Conservation (phyloP, 2,329 filamentous ascomycete species). For the Trichoderma atroviride region DNA sequence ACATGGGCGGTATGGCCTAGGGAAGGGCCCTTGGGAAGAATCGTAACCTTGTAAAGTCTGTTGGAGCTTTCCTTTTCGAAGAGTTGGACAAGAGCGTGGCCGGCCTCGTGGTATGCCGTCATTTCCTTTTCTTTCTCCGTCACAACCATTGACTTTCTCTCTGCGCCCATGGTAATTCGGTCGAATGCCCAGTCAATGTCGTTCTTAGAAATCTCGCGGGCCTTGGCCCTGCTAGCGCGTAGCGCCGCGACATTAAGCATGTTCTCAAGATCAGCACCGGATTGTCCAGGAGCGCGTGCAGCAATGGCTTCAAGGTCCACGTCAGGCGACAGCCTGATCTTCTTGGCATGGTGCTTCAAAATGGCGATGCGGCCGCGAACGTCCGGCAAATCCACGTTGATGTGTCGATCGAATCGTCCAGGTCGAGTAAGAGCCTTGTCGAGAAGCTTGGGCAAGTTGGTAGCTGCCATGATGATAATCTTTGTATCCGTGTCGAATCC, state of each 20-base stretch:
- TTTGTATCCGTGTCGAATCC: constrained; percentile 94
- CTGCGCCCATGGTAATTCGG: constrained; percentile 95
- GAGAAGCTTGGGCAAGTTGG: constrained; percentile 91
- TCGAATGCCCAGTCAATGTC: constrained; percentile 99
- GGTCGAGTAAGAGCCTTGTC: constrained; percentile 94
- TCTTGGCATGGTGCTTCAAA: constrained; percentile 88
- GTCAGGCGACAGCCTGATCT: constrained; percentile 77
- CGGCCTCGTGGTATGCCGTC: constrained; percentile 96
- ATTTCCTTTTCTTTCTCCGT: constrained; percentile 91
- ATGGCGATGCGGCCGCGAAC: constrained; percentile 92
- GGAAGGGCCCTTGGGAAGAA: constrained; percentile 84
- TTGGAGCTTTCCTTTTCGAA: constrained; percentile 72
- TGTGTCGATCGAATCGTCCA: constrained; percentile 92
- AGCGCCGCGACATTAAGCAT: constrained; percentile 96
- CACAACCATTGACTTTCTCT: constrained; percentile 86
- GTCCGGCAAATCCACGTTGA: constrained; percentile 85
- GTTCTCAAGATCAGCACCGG: constrained; percentile 94
- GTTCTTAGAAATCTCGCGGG: constrained; percentile 69
- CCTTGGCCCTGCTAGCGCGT: constrained; percentile 86
- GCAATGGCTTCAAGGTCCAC: constrained; percentile 85
- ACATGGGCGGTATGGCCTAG: constrained; percentile 87
- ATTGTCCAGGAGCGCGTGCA: constrained; percentile 85
- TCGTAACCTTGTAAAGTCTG: constrained; percentile 94
- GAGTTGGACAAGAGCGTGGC: constrained; percentile 87
- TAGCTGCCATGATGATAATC: constrained; percentile 94